A percentile compares a stretch with the other conserved stretches of the same genome.
phyloP scores from a whole-genome alignment of 2,329 filamentous ascomycete genomes.

The Aureobasidium sp. region DNA sequence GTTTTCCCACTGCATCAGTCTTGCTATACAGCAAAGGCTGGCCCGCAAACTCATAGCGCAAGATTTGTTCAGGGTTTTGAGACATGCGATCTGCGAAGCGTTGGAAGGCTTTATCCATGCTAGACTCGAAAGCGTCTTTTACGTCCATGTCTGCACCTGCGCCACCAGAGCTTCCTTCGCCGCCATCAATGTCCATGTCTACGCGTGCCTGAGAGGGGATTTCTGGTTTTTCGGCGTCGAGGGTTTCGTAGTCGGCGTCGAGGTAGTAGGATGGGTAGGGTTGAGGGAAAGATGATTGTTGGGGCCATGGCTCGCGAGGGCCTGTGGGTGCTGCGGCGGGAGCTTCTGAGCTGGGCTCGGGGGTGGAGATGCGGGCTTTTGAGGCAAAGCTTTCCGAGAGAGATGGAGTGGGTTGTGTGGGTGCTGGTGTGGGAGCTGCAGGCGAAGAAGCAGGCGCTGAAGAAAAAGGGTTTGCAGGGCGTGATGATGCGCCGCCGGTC shows the following conservation, averaged over 20 bases:
- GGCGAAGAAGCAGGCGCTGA: conserved; percentile 38
- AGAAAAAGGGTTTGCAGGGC: conserved; percentile 58
- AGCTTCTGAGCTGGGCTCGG: conserved; percentile 25
- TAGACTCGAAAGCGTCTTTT: conserved; percentile 42
- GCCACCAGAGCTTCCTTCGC: conserved; percentile 19
- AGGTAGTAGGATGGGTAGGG: conserved; percentile 71
- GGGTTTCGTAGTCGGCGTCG: conserved; percentile 86
- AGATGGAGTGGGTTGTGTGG: conserved; percentile 30
- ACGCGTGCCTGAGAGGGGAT: conserved; percentile 43
- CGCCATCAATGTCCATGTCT: conserved; percentile 29
- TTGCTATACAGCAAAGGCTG: conserved; percentile 68
- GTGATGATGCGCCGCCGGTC: conserved; percentile 36
- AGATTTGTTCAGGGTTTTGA: conserved; percentile 44
- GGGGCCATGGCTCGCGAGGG: conserved; percentile 65
- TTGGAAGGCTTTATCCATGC: conserved; percentile 45
- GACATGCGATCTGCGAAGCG: conserved; percentile 44
- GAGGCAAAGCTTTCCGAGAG: conserved; percentile 72
- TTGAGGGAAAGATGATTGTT: conserved; percentile 53
- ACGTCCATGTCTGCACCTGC: conserved; percentile 34
- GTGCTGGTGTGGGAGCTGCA: conserved; percentile 26
- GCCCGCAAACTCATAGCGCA: conserved; percentile 44
- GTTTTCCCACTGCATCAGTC: conserved; percentile 63
- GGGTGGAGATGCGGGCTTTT: conserved; percentile 51
- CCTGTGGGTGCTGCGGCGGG: conserved; percentile 24
- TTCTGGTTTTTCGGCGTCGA: conserved; percentile 53